Conservation (phyloP, 176 grass and related monocot genomes). For the Pontederia crassipes region DNA sequence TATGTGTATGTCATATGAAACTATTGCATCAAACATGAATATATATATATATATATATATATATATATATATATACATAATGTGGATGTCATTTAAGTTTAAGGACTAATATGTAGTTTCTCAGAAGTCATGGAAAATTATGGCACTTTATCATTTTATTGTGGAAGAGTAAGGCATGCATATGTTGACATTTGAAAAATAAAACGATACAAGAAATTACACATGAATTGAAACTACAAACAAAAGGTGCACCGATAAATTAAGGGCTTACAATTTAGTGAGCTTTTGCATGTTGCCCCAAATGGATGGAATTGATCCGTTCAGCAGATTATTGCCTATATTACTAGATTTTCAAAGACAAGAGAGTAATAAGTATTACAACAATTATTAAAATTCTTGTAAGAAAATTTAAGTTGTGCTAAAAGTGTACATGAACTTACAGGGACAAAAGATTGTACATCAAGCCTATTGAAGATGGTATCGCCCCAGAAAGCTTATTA, state of each 20-base stretch:
- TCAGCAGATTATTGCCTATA: conserved; percentile 78
- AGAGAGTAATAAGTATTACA: too few species aligned
- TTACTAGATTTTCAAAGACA: conserved; percentile 31
- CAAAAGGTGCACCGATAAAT: not conserved
- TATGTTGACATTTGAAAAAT: too few species aligned
- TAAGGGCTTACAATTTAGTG: conserved; percentile 67
- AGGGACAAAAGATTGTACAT: conserved; percentile 86
- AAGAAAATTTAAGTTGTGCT: not conserved
- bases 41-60: too few species aligned
- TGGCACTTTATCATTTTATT: too few species aligned
- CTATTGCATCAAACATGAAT: too few species aligned
- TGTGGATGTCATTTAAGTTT: too few species aligned
- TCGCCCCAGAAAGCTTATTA: conserved; percentile 67
- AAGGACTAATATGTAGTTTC: too few species aligned
- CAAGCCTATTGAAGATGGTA: conserved; percentile 92
- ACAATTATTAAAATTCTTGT: not conserved
- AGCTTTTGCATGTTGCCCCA: conserved; percentile 91
- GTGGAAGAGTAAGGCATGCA: too few species aligned
- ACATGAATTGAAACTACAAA: not conserved
- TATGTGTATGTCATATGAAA: too few species aligned
- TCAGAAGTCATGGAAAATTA: too few species aligned
- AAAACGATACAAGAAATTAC: not conserved
- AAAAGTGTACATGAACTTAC: conserved; percentile 31
- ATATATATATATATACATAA: too few species aligned
- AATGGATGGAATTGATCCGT: conserved; percentile 69